phyloP scores from a whole-genome alignment of 225 moss, liverwort and hornwort species.

The Neckera pumila region DNA sequence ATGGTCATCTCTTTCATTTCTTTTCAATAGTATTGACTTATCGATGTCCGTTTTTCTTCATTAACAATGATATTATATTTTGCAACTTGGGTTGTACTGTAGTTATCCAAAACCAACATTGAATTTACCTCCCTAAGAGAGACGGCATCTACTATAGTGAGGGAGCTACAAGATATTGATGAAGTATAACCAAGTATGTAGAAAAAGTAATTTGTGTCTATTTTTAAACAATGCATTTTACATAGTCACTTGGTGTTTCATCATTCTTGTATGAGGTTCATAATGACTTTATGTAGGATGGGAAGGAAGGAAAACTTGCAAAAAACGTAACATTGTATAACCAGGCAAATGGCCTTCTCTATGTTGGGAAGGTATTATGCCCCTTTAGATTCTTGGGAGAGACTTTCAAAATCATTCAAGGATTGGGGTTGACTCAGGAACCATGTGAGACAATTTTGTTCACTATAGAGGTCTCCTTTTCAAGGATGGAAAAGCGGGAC shows the following conservation, averaged over 20 bases:
- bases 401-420: neutral
- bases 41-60: neutral
- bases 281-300: neutral
- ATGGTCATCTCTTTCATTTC: neutral
- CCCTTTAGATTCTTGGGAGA: neutral
- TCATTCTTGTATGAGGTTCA: too few relatives aligned
- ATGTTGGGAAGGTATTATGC: neutral
- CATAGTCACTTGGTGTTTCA: too few relatives aligned
- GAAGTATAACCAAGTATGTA: neutral
- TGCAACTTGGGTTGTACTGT: too few relatives aligned
- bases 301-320: neutral
- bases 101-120: neutral
- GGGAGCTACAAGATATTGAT: too few relatives aligned
- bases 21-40: neutral
- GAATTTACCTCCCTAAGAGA: neutral
- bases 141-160: fast-evolving
- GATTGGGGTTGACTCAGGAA: fast-evolving
- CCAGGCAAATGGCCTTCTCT: neutral
- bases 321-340: neutral
- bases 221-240: too few relatives aligned
- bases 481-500: neutral
- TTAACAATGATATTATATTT: neutral
- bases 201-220: too few relatives aligned
- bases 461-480: fast-evolving
- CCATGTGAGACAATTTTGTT: neutral